phyloP scores from a whole-genome alignment of 202 grass and related monocot species.

The Eragrostis tef region DNA sequence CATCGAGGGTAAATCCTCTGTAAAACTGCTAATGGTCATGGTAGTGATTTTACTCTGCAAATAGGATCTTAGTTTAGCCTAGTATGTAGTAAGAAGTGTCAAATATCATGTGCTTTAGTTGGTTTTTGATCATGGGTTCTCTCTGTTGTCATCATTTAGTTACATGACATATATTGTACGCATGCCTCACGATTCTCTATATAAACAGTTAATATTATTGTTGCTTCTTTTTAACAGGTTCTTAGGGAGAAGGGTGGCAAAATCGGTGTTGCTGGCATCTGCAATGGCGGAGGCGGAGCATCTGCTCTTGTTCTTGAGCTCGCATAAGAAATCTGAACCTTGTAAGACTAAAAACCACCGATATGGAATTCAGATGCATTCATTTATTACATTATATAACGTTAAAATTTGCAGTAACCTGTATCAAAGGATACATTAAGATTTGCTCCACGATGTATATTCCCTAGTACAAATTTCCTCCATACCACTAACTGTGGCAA shows the following conservation, averaged over 20 bases:
- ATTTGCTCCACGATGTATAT: not conserved
- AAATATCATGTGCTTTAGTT: not conserved
- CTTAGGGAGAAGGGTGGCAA: slow-evolving; percentile 72
- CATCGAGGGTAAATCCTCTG: not conserved
- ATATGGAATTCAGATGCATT: not conserved
- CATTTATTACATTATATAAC: not conserved
- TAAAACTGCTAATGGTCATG: not conserved
- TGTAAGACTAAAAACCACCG: slow-evolving; percentile 10
- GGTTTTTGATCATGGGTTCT: not conserved
- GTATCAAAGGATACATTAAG: not conserved
- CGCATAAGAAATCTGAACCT: slow-evolving; percentile 38
- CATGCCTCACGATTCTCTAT: not conserved
- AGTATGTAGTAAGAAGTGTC: not conserved
- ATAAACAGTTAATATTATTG: not conserved
- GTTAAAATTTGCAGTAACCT: not conserved
- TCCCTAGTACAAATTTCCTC: not conserved
- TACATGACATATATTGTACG: not conserved
- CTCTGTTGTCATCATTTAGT: not conserved
- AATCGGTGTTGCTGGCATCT: slow-evolving; percentile 85
- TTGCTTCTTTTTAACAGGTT: slow-evolving; percentile 49
- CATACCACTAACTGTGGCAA: not conserved
- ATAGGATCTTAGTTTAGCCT: not conserved
- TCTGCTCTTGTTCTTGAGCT: slow-evolving; percentile 81
- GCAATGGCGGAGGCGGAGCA: slow-evolving; percentile 88
- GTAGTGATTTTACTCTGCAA: not conserved